phyloP scores from a whole-genome alignment of 1,139 yeast genomes.

The Sugiyamaella paludigena region DNA sequence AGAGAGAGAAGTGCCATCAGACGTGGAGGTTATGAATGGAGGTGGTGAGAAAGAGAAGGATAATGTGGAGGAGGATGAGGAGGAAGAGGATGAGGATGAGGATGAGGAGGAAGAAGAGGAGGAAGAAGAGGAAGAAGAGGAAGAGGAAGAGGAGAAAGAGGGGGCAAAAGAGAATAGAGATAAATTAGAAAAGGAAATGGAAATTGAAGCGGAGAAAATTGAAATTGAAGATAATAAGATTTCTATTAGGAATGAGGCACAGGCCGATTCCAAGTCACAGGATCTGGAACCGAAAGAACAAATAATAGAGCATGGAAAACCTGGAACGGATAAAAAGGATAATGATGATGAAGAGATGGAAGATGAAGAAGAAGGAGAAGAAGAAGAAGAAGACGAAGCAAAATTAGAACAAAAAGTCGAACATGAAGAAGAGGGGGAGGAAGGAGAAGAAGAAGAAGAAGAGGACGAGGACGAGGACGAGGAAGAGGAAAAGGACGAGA shows the following conservation, averaged over 20 bases:
- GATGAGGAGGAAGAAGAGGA: conserved; percentile 16
- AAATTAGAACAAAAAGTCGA: conserved; percentile 8
- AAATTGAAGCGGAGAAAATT: conserved; percentile 10
- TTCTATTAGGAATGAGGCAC: conserved; percentile 6
- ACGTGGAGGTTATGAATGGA: conserved; percentile 16
- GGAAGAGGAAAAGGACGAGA: conserved; percentile 11
- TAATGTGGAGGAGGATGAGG: conserved; percentile 15
- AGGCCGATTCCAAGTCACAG: background rate
- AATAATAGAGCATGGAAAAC: background rate
- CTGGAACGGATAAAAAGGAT: conserved; percentile 6
- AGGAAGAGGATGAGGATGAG: conserved; percentile 16
- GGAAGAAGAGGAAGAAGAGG: conserved; percentile 12
- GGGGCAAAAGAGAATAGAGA: conserved; percentile 12
- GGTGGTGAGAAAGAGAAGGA: conserved; percentile 6
- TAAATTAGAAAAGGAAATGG: conserved; percentile 10
- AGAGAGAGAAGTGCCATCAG: conserved; percentile 27
- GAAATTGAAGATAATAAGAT: conserved; percentile 6
- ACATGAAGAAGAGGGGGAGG: conserved; percentile 14
- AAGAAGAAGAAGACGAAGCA: conserved; percentile 6
- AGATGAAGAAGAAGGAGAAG: conserved; percentile 12
- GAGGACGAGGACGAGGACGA: conserved; percentile 15
- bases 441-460: conserved; percentile 15
- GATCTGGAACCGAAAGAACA: background rate
- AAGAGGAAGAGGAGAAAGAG: conserved; percentile 30
- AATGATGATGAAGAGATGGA: conserved; percentile 5